Conservation (phyloP, 1,139 yeast genomes). For the Fermentozyma sake region DNA sequence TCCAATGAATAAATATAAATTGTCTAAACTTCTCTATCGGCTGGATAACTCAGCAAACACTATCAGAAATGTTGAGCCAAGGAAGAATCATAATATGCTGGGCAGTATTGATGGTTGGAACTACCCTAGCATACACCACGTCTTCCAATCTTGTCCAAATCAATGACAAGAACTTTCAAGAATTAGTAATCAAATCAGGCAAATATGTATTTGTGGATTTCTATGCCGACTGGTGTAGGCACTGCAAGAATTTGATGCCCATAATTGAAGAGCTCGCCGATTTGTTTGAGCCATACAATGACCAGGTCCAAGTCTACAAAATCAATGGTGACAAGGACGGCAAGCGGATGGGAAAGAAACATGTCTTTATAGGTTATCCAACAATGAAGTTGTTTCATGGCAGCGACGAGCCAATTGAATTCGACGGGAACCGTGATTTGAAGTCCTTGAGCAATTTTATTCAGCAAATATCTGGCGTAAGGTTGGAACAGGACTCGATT, state of each 20-base stretch:
- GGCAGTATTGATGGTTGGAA: background rate
- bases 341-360: conserved; percentile 49
- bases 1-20: no score
- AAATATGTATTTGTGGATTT: conserved; percentile 68
- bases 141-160: conserved; percentile 20
- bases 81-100: no score
- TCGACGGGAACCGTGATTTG: conserved; percentile 44
- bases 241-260: conserved; percentile 67
- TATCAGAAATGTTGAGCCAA: no score
- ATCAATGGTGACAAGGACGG: conserved; percentile 67
- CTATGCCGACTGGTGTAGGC: conserved; percentile 80
- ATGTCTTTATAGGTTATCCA: conserved; percentile 61
- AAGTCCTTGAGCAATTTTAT: conserved; percentile 45
- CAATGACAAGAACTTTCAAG: conserved; percentile 49
- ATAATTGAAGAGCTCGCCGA: conserved; percentile 56
- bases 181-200: conserved; percentile 49
- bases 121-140: conserved; percentile 10
- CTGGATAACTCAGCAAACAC: no score
- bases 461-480: conserved; percentile 29
- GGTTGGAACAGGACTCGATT: conserved; percentile 11
- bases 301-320: conserved; percentile 48
- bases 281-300: conserved; percentile 39
- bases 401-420: conserved; percentile 45
- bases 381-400: conserved; percentile 56
- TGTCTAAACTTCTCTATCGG: no score